Evolutionary conservation across 345 rosid species (phyloP).

Genomic region (Boechera divaricarpa): DNA sequence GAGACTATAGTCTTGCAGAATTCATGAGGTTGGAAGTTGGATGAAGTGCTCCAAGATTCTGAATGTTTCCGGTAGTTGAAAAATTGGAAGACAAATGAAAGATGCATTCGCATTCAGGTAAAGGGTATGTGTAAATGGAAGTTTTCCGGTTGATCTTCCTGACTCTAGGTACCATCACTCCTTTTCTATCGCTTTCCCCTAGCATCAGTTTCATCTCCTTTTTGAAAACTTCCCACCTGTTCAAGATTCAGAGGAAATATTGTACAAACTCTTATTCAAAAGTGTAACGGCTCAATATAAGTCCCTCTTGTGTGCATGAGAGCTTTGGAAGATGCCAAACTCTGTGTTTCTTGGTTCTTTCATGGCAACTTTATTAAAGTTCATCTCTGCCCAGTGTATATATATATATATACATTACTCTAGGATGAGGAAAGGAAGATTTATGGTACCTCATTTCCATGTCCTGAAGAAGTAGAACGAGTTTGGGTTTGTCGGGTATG

Average conservation of each 20-base stretch:
- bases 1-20: slow-evolving; percentile 27
- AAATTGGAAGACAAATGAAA: slow-evolving; percentile 55
- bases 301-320: neutral
- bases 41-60: slow-evolving; percentile 41
- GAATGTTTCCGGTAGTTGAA: slow-evolving; percentile 46
- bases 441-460: slow-evolving; percentile 67
- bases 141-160: slow-evolving; percentile 85
- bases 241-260: slow-evolving; percentile 25
- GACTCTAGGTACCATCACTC: slow-evolving; percentile 78
- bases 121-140: slow-evolving; percentile 80
- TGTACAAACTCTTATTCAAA: neutral
- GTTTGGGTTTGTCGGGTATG: slow-evolving; percentile 83
- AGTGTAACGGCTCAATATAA: neutral
- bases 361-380: slow-evolving; percentile 5
- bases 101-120: slow-evolving; percentile 87
- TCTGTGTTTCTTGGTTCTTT: slow-evolving; percentile 9
- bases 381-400: neutral
- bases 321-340: slow-evolving; percentile 1
- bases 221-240: slow-evolving; percentile 82
- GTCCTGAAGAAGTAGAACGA: slow-evolving; percentile 77
- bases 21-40: slow-evolving; percentile 37
- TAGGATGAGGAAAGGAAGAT: slow-evolving; percentile 18
- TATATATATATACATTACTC: neutral
- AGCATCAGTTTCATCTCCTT: slow-evolving; percentile 75
- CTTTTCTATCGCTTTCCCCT: slow-evolving; percentile 81